Conservation (phyloP, 768 basidiomycete genomes). For the Holtermanniella nyarrowii region DNA sequence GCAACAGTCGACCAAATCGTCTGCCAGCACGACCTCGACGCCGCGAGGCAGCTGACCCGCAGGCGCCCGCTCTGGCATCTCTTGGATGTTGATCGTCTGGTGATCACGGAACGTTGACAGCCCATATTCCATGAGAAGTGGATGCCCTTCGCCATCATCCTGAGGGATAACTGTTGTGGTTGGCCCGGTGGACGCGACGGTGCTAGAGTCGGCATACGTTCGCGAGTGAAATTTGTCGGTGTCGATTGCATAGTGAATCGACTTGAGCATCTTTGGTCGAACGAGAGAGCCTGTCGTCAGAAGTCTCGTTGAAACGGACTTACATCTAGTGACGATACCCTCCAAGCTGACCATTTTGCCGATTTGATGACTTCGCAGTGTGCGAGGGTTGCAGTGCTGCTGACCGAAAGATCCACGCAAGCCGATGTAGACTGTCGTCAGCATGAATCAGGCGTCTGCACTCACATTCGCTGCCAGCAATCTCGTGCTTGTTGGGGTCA, state of each 20-base stretch:
- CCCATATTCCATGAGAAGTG: conserved; percentile 84
- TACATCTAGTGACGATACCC: conserved; percentile 92
- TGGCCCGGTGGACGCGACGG: conserved; percentile 60
- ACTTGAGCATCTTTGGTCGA: conserved; percentile 95
- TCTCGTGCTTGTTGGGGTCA: conserved; percentile 69
- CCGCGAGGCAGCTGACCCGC: conserved; percentile 93
- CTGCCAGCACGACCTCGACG: conserved; percentile 89
- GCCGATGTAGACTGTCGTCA: conserved; percentile 57
- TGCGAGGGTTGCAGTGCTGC: conserved; percentile 91
- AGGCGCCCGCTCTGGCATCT: conserved; percentile 98
- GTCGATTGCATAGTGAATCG: conserved; percentile 88
- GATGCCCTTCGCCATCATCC: conserved; percentile 78
- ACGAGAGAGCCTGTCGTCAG: conserved; percentile 68
- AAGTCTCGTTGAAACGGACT: conserved; percentile 7
- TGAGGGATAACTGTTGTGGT: conserved; percentile 67
- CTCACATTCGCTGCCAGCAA: conserved; percentile 59
- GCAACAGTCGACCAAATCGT: conserved; percentile 91
- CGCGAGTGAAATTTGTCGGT: conserved; percentile 74
- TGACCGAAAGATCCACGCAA: conserved; percentile 96
- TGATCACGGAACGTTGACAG: conserved; percentile 87
- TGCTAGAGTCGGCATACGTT: conserved; percentile 78
- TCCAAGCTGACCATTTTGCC: conserved; percentile 95
- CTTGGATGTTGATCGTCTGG: conserved; percentile 95
- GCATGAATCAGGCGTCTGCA: neutral
- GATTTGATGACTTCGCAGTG: conserved; percentile 74